A percentile compares a stretch with the other conserved stretches of the same genome.
Evolutionary conservation across 1,139 yeast genomes (phyloP).

Genomic region (Torulaspora pretoriensis): DNA sequence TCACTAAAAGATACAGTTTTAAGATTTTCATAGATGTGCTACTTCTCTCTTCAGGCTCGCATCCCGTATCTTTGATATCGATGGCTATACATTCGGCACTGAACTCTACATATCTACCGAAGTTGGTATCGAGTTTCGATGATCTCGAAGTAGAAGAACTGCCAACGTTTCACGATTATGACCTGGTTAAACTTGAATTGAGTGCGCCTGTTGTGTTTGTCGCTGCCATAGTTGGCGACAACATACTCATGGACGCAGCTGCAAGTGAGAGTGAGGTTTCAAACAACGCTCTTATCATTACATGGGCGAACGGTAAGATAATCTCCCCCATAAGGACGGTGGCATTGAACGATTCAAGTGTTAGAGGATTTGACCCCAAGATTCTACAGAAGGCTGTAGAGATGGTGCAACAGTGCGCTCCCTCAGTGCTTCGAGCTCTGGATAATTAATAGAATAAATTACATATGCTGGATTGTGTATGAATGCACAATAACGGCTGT

Average conservation of each 20-base stretch:
- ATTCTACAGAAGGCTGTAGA: conserved; percentile 26
- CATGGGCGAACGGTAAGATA: conserved; percentile 63
- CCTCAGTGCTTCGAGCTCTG: conserved; percentile 30
- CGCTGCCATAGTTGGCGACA: conserved; percentile 65
- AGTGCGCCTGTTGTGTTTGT: conserved; percentile 73
- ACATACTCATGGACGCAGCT: conserved; percentile 75
- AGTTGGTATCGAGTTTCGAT: conserved; percentile 59
- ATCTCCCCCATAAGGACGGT: conserved; percentile 61
- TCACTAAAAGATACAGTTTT: conserved; percentile 72
- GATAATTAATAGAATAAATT: conserved; percentile 12
- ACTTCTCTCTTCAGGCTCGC: conserved; percentile 60
- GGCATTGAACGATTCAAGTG: conserved; percentile 40
- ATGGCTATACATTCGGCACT: conserved; percentile 77
- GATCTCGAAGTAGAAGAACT: conserved; percentile 63
- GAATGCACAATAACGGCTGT: conserved; percentile 93
- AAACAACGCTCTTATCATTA: conserved; percentile 71
- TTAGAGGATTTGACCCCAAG: conserved; percentile 29
- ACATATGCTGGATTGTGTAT: conserved; percentile 67
- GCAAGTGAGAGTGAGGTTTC: conserved; percentile 80
- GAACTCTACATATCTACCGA: conserved; percentile 72
- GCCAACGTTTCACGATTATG: conserved; percentile 83
- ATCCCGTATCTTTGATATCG: conserved; percentile 76
- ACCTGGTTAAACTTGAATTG: conserved; percentile 60
- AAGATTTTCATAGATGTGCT: conserved; percentile 76
- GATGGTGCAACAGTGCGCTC: conserved; percentile 30